These are phyloP conservation scores for Collybia sordida DNA, from an alignment of 768 basidiomycete genomes.

Conservation along the genomic window DNA sequence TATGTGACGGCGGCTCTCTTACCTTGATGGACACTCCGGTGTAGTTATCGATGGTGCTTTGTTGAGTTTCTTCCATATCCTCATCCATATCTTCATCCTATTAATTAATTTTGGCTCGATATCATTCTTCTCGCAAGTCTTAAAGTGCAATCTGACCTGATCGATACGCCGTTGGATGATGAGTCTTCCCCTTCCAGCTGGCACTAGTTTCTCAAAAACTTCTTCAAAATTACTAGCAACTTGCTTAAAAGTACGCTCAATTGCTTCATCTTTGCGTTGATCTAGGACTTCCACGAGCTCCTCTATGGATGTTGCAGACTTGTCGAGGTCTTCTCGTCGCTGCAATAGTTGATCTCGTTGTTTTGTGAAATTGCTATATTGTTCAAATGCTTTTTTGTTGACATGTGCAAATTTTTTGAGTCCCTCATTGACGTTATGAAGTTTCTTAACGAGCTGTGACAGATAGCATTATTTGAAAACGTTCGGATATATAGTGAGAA, in stretches of 20 bases:
- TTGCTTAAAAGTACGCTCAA: slow-evolving; percentile 97
- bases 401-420: slow-evolving; percentile 97
- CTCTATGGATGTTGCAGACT: slow-evolving; percentile 85
- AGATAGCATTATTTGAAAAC: not conserved
- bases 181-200: slow-evolving; percentile 85
- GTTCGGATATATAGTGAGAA: not conserved
- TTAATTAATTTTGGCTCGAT: not conserved
- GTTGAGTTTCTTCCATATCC: slow-evolving; percentile 71
- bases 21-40: slow-evolving; percentile 97
- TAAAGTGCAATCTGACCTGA: slow-evolving; percentile 48
- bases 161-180: slow-evolving; percentile 93
- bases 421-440: slow-evolving; percentile 90
- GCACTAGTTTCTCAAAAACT: slow-evolving; percentile 94
- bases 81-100: slow-evolving; percentile 77
- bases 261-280: slow-evolving; percentile 97
- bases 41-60: slow-evolving; percentile 86
- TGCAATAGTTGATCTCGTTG: slow-evolving; percentile 89
- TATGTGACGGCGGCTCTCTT: not conserved
- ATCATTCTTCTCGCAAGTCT: not conserved
- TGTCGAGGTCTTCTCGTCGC: slow-evolving; percentile 89
- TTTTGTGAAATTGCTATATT: slow-evolving; percentile 97
- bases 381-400: slow-evolving; percentile 99
- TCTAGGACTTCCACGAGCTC: slow-evolving; percentile 93
- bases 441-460: slow-evolving; percentile 81
- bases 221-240: slow-evolving; percentile 97